These are phyloP conservation scores for Catharanthus roseus DNA, from an alignment of 257 asterid genomes.

Conservation along the genomic window DNA sequence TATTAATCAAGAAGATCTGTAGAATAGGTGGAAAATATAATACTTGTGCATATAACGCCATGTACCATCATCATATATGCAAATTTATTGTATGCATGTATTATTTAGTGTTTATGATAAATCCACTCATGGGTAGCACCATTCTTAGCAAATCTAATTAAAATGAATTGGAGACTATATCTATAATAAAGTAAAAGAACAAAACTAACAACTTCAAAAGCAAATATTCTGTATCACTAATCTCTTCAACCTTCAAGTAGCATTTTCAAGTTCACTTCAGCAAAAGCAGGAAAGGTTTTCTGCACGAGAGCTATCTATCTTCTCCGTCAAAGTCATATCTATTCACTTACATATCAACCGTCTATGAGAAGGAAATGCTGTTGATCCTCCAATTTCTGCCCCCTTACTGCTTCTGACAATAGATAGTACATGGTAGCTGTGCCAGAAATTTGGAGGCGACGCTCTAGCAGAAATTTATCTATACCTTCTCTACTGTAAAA, in stretches of 20 bases:
- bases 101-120: background rate
- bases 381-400: background rate
- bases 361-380: background rate
- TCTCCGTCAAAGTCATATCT: background rate
- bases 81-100: background rate
- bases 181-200: background rate
- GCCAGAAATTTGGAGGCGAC: background rate
- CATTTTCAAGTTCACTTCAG: background rate
- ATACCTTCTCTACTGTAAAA: background rate
- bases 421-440: background rate
- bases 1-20: background rate
- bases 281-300: background rate
- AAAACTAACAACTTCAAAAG: background rate
- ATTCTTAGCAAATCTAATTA: too few relatives aligned
- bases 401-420: background rate
- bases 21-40: background rate
- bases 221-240: background rate
- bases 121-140: background rate
- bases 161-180: too few relatives aligned
- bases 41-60: background rate
- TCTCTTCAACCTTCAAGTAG: background rate
- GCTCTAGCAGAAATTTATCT: background rate
- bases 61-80: background rate
- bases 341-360: background rate
- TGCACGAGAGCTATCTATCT: background rate